Evolutionary conservation across 129 eudicot genomes (phyloP), one percentile per base, ranked within the genome.

Genomic region (Flaveria sonorensis): DNA sequence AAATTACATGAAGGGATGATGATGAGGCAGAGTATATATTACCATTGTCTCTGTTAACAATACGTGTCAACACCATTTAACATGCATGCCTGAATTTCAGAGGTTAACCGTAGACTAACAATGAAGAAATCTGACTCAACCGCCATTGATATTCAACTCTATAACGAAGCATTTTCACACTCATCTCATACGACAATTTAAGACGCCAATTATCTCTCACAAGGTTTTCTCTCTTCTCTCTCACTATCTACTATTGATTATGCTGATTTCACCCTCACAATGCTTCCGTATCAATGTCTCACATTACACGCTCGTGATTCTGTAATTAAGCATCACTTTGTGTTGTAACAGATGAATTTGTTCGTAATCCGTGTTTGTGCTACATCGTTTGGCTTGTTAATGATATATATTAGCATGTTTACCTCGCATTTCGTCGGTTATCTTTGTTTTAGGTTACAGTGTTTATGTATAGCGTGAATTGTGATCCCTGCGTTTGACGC

Each of bases 31-130:
- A 36, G 40, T 36, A 6, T 36, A 36, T 5, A 36, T 36, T 51
- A 40, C 16, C 19, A 36, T 42, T 40, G 56, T 57, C 10, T 59
- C 64, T 50, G 24, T 59, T 42, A 18, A 16, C 42, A 43, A 65
- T 76, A 76, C 73, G 80, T 76, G 80, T 65, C 73, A 36, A 21
- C 66, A 53, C 80, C 80, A 63, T 76, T 65, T 2, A 50, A 52
- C 80, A 76, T 76, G 73, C 80, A 65, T 67, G 36, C 66, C 80
- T 36, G 61, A 51, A 12, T 68, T 65, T 51, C 24, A 65, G 72
- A 52, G 48, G 50, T 12, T 30, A 48, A 36, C 6, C 24, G 21
- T 23, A 32, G 68, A 36, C 39, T 68, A 66, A 66, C 13, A 15
- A 36, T 39, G 56, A 67, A 77, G 73, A 65, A 76, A 64, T 50